Base-by-base conservation (phyloP, 768 basidiomycete genomes). In the Termitomyces sp. region DNA sequence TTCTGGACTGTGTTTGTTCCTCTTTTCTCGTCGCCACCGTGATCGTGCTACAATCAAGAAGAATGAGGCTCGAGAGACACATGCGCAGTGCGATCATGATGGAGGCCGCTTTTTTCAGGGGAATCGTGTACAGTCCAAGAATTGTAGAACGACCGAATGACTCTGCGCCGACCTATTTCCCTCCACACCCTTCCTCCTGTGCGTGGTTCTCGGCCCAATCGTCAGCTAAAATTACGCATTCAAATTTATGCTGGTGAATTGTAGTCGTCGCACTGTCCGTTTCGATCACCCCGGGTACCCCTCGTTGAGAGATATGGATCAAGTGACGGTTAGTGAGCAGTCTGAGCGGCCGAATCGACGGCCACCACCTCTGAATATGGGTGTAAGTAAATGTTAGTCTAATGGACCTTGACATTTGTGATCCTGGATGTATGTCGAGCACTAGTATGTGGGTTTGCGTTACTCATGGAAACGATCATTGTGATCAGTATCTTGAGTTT, bases 81-180 rank as follows among this genome's bases (percentile, higher is more conserved):
- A 72, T 5, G 60, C 70, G 75, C 59, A 56, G 64, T 43, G 64
- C 62, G 29, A 67, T 59, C 46, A 65, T 67, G 56, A 55, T 69
- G 62, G 70, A 72, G 55, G 67, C 66, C 12, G 72, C 68, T 42
- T 60, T 66, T 36, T 36, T 55, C 12, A 52, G 34, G 20, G 6
- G n/a, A 31, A 7, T 48, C 4, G 37, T 49, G 2, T 37, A 48
- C 48, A 56, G 46, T 32, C 46, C 36, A 55, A 46, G 46, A 36
- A 32, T 58, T 13, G 53, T 29, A 31, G 52, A 44, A 29, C 43
- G 55, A 27, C 59, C 61, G 26, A 63, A 56, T 37, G 68, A 65
- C 48, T 59, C 69, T 26, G 67, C 62, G 13, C 67, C 70, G 46
- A 66, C 64, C 12, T 65, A 69, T 29, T 63, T 69, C 13, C 65